Base-by-base conservation (phyloP, 2,329 filamentous ascomycete species). In the Fusarium tricinctum region DNA sequence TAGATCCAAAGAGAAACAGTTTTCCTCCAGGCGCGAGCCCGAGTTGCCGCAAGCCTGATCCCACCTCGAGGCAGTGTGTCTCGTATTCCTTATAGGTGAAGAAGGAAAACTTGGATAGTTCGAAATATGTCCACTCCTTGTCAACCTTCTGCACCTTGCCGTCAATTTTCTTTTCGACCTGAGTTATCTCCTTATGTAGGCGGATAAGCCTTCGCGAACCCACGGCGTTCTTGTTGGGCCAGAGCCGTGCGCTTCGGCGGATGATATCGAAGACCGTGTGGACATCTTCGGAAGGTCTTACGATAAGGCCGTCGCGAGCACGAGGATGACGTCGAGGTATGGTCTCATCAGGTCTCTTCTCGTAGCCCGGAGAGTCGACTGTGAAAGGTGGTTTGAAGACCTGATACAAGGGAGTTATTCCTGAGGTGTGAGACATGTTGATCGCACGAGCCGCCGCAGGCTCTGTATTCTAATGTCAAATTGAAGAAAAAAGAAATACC, bases 61-160 rank as follows among this genome's bases (percentile, higher is more conserved):
- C 94, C 19, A 93, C 80, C 70, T 91, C 84, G 46, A 92, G 82
- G 35, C 89, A 86, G 63, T 89, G 83, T 73, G 88, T 83, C 81
- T 93, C 89, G 76, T 95, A 96, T 80, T 97, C 90, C 72, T 86
- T 84, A 80, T 94, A 97, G 69, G 88, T 92, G 74, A 91, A 83
- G 82, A 89, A 97, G 22, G 85, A 84, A 82, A 91, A 97, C 33
- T 83, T 83, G 56, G 91, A 90, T 68, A 97, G 88, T 83, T 97
- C 93, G 71, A 92, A 97, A 80, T 90, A 97, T 43, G 89, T 89
- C 94, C 94, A 97, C 78, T 94, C 88, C 86, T 97, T 97, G 61
- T 97, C 92, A 20, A 95, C 89, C 80, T 94, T 87, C 68, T 86
- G 83, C 78, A 93, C 86, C 75, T 91, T 86, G 63, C 93, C 94